These are phyloP conservation scores for Pseudopyrenochaeta lycopersici DNA, from an alignment of 2,329 filamentous ascomycete species.

Conservation along the genomic window DNA sequence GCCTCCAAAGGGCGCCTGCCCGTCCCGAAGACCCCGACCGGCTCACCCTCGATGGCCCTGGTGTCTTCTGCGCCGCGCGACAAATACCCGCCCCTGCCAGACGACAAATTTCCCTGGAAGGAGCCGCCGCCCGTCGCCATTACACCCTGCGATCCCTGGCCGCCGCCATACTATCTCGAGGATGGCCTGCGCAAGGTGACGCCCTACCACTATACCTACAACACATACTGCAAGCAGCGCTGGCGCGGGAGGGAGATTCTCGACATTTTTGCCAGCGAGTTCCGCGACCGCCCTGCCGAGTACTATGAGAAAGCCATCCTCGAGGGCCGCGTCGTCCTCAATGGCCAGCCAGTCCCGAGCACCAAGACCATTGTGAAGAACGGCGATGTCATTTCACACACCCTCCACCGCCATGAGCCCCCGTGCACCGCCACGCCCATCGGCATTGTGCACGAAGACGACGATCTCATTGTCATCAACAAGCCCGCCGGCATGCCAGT, in stretches of 20 bases:
- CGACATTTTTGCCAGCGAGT: constrained; percentile 91
- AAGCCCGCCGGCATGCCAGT: constrained; percentile 96
- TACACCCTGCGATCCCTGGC: constrained; percentile 63
- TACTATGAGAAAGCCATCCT: constrained; percentile 89
- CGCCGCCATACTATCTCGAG: constrained; percentile 81
- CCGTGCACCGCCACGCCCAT: constrained; percentile 85
- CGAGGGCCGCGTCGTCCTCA: constrained; percentile 79
- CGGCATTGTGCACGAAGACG: constrained; percentile 86
- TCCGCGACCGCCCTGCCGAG: constrained; percentile 82
- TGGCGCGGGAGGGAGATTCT: constrained; percentile 85
- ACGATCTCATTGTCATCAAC: constrained; percentile 94
- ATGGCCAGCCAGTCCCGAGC: constrained; percentile 73
- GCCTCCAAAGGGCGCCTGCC: constrained; percentile 57
- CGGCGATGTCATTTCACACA: constrained; percentile 91
- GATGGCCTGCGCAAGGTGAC: constrained; percentile 82
- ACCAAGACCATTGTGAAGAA: constrained; percentile 80
- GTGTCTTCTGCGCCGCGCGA: constrained; percentile 40
- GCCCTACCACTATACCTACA: constrained; percentile 94
- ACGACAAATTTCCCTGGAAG: constrained; percentile 50
- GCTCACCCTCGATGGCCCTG: constrained; percentile 56
- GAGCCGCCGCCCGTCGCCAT: constrained; percentile 60
- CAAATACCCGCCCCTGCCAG: constrained; percentile 38
- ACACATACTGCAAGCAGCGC: constrained; percentile 91
- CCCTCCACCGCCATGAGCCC: constrained; percentile 93
- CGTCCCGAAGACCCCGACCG: constrained; percentile 19